Conservation (phyloP, 164 flowering plant genomes). For the Tinospora cordifolia region DNA sequence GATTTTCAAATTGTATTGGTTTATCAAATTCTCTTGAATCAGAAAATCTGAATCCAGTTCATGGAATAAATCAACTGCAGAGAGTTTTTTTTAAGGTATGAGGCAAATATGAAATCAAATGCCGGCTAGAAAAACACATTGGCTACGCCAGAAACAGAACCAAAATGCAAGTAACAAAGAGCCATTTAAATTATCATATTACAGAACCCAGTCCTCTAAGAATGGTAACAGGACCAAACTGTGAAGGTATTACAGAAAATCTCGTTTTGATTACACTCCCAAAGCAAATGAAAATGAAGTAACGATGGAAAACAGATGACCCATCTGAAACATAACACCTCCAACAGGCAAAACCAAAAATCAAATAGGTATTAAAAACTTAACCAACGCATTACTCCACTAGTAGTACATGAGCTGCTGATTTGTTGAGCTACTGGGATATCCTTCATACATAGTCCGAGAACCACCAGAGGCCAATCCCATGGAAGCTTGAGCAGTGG, state of each 20-base stretch:
- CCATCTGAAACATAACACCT: neutral
- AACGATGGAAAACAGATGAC: neutral
- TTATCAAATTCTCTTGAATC: too few species aligned
- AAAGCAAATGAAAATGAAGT: neutral
- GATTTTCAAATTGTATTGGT: too few species aligned
- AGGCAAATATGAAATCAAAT: too few species aligned
- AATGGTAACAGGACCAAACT: neutral
- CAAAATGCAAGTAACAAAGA: neutral
- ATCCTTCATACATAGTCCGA: slow-evolving; percentile 55
- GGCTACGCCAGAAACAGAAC: neutral
- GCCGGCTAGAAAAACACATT: neutral
- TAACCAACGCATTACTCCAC: slow-evolving; percentile 11
- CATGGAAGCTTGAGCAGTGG: slow-evolving; percentile 67
- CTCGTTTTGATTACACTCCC: neutral
- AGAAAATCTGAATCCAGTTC: too few species aligned
- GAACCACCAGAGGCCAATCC: slow-evolving; percentile 48
- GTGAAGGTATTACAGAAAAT: neutral
- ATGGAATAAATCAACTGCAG: too few species aligned
- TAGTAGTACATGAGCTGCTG: slow-evolving; percentile 94
- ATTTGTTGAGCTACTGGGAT: slow-evolving; percentile 29
- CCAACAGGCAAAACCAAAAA: neutral
- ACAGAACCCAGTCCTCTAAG: neutral
- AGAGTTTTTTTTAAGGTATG: too few species aligned
- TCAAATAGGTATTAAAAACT: neutral
- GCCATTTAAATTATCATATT: slow-evolving; percentile 3